Percentiles rank a stretch among this genome's conserved stretches.
These are phyloP conservation scores for Ambrosia artemisiifolia DNA, from an alignment of 129 eudicot genomes.

Conservation along the genomic window DNA sequence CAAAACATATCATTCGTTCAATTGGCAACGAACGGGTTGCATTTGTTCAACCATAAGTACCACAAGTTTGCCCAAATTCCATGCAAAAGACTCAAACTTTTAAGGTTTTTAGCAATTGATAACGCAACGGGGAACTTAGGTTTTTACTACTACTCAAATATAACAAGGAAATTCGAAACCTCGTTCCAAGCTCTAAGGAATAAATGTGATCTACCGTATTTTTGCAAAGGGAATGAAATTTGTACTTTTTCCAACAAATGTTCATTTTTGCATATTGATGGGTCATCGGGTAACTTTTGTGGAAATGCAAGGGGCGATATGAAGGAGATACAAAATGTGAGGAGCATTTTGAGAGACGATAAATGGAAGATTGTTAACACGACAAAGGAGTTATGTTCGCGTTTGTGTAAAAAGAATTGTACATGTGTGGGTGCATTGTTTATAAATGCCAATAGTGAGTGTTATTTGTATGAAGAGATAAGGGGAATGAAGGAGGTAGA, in stretches of 20 bases:
- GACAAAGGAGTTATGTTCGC: constrained; percentile 40
- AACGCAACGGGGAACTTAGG: constrained; percentile 68
- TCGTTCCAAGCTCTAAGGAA: constrained; percentile 55
- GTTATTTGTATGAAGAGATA: constrained; percentile 54
- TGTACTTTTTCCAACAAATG: constrained; percentile 59
- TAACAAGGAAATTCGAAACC: constrained; percentile 45
- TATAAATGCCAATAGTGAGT: constrained; percentile 31
- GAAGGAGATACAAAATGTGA: constrained; percentile 54
- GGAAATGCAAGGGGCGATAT: constrained; percentile 41
- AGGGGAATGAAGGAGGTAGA: constrained; percentile 61
- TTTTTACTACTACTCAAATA: constrained; percentile 54
- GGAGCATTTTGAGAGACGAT: constrained; percentile 41
- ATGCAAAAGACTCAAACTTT: constrained; percentile 34
- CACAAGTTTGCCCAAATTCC: constrained; percentile 46
- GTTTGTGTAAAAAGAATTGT: constrained; percentile 55
- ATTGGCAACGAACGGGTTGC: constrained; percentile 53
- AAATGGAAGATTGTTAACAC: constrained; percentile 21
- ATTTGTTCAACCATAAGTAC: constrained; percentile 40
- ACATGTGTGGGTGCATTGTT: constrained; percentile 70
- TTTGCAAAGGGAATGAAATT: constrained; percentile 58
- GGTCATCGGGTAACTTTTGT: constrained; percentile 32
- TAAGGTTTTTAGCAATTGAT: constrained; percentile 56
- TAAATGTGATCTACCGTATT: constrained; percentile 74
- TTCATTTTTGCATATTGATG: constrained; percentile 46
- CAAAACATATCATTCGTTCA: constrained; percentile 60